Conservation (phyloP, 495 filamentous ascomycete species). For the Hypoxylon trugodes region DNA sequence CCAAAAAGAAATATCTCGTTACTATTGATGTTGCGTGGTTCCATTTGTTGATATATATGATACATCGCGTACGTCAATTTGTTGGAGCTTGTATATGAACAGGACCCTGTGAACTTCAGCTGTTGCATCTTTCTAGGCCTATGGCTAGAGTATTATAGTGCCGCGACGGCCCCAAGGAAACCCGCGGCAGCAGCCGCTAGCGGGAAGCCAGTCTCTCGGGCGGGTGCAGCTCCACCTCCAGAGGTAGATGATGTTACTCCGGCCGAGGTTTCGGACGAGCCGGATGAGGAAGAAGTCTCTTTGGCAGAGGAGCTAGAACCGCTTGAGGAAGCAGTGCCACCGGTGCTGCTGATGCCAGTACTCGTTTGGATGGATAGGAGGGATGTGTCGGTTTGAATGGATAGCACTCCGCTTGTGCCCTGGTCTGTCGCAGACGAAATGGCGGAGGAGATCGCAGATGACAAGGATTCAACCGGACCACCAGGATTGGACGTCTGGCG, state of each 20-base stretch:
- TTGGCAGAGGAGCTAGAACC: slow-evolving; percentile 2
- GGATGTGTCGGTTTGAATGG: slow-evolving; percentile 24
- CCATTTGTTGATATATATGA: too few relatives aligned
- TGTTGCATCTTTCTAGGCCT: neutral
- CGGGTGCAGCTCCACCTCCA: slow-evolving; percentile 14
- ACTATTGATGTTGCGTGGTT: too few relatives aligned
- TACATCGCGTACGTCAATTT: too few relatives aligned
- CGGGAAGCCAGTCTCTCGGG: slow-evolving; percentile 20
- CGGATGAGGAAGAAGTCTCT: slow-evolving; percentile 6
- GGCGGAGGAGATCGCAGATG: too few relatives aligned
- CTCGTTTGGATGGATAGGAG: slow-evolving; percentile 9
- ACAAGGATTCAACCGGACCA: slow-evolving; percentile 22
- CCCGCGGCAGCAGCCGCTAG: slow-evolving; percentile 25
- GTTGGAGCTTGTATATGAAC: too few relatives aligned
- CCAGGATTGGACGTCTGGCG: slow-evolving; percentile 32
- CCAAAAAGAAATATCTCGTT: too few relatives aligned
- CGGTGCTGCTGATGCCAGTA: neutral
- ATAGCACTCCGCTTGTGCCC: slow-evolving; percentile 15
- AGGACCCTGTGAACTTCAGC: too few relatives aligned
- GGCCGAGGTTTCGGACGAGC: slow-evolving; percentile 9
- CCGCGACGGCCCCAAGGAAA: slow-evolving; percentile 13
- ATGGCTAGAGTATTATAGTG: slow-evolving; percentile 1
- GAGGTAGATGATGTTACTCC: slow-evolving; percentile 12
- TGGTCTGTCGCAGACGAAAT: slow-evolving; percentile 10
- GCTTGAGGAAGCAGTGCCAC: neutral